Evolutionary conservation across 2,329 filamentous ascomycete species (phyloP).

Genomic region (Aspergillus aculeatus): DNA sequence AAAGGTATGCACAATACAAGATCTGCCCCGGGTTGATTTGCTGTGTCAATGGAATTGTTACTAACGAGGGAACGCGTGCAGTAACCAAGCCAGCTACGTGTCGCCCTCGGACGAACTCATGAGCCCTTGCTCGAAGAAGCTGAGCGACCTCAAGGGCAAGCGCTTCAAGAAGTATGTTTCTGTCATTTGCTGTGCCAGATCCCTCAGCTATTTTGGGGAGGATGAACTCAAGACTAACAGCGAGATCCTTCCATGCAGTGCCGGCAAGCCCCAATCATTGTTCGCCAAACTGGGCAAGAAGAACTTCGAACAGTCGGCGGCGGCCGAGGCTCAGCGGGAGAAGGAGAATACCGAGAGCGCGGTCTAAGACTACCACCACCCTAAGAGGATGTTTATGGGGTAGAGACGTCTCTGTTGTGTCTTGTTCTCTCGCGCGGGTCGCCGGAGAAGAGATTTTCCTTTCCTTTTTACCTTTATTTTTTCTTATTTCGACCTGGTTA

Average conservation of each 20-base stretch:
- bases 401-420: background rate
- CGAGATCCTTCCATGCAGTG: slow-evolving; percentile 21
- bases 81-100: slow-evolving; percentile 42
- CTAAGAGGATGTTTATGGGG: too few relatives aligned
- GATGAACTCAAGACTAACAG: background rate
- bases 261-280: slow-evolving; percentile 44
- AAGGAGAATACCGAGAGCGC: slow-evolving; percentile 8
- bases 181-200: background rate
- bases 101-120: slow-evolving; percentile 52
- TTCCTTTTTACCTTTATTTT: background rate
- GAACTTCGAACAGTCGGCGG: slow-evolving; percentile 39
- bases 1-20: slow-evolving; percentile 33
- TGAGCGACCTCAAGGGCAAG: slow-evolving; percentile 51
- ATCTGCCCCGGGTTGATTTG: background rate
- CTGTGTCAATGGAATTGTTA: too few relatives aligned
- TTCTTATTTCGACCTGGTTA: background rate
- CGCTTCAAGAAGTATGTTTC: slow-evolving; percentile 47
- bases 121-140: slow-evolving; percentile 51
- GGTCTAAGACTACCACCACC: background rate
- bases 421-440: slow-evolving; percentile 5
- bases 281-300: slow-evolving; percentile 50
- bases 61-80: slow-evolving; percentile 5
- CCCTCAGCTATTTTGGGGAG: background rate
- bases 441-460: background rate
- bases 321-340: slow-evolving; percentile 19